Evolutionary conservation across 2,329 filamentous ascomycete genomes (phyloP).

Genomic region (Fusarium sublunatum): DNA sequence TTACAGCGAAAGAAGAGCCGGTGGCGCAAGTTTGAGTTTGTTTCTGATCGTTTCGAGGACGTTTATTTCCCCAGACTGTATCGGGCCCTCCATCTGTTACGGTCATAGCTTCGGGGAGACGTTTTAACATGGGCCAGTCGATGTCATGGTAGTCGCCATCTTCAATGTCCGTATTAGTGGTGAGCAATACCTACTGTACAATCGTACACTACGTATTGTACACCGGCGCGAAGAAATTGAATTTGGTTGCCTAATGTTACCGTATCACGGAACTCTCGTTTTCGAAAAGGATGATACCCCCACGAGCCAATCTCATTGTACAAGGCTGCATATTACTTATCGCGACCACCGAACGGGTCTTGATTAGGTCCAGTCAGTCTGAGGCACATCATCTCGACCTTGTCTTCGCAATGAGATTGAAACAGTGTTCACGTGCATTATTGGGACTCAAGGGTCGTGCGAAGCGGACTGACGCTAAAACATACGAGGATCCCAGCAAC

Average conservation of each 20-base stretch:
- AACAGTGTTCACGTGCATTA: slow-evolving; percentile 20
- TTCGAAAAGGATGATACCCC: background rate
- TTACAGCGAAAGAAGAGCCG: slow-evolving; percentile 45
- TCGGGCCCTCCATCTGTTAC: slow-evolving; percentile 1
- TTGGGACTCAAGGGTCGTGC: slow-evolving; percentile 18
- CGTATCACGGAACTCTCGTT: background rate
- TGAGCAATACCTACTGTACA: background rate
- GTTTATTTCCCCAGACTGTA: slow-evolving; percentile 35
- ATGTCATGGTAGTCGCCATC: background rate
- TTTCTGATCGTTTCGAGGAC: slow-evolving; percentile 16
- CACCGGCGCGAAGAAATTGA: background rate
- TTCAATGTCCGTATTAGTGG: background rate
- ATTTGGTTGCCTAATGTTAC: background rate
- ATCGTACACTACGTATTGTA: background rate
- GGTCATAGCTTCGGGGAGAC: slow-evolving; percentile 9
- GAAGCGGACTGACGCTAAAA: slow-evolving; percentile 32
- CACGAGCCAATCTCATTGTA: slow-evolving; percentile 4
- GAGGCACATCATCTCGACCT: slow-evolving; percentile 9
- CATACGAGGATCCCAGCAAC: slow-evolving; percentile 16
- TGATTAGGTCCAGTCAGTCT: slow-evolving; percentile 17
- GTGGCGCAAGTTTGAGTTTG: slow-evolving; percentile 37
- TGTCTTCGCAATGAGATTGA: slow-evolving; percentile 19
- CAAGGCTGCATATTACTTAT: slow-evolving; percentile 5
- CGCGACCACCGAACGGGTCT: slow-evolving; percentile 7
- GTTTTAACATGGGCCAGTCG: slow-evolving; percentile 13